Evolutionary conservation across 352 stramenopile species (phyloP).

Genomic region (Phytophthora kernoviae): DNA sequence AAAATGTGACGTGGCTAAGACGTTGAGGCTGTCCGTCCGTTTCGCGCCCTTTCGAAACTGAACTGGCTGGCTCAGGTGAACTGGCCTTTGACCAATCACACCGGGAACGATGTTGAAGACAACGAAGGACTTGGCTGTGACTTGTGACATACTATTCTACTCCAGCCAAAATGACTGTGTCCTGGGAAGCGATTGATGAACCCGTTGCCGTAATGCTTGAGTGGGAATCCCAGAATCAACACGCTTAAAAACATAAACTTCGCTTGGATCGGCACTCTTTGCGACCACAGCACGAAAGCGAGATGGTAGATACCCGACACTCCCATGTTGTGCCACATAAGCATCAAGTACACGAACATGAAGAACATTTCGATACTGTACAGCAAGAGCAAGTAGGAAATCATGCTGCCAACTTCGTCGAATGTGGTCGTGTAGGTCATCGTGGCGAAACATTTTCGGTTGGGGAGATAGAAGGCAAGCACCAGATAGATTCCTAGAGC

Average conservation of each 20-base stretch:
- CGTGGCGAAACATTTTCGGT: constrained; percentile 29
- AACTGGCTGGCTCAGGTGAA: background rate
- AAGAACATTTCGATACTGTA: constrained; percentile 20
- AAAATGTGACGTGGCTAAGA: background rate
- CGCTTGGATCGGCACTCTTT: constrained; percentile 25
- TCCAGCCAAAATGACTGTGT: no score
- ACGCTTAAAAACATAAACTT: constrained; percentile 25
- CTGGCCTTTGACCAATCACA: background rate
- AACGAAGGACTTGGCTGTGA: background rate
- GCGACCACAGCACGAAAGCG: constrained; percentile 35
- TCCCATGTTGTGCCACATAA: constrained; percentile 6
- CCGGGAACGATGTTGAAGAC: background rate
- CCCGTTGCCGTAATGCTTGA: constrained; percentile 33
- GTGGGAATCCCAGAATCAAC: constrained; percentile 32
- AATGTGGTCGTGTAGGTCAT: constrained; percentile 22
- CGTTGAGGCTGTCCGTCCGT: background rate
- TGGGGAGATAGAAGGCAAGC: constrained; percentile 27
- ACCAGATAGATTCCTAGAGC: constrained; percentile 23
- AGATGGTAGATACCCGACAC: constrained; percentile 25
- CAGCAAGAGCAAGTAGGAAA: constrained; percentile 16
- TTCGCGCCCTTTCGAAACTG: background rate
- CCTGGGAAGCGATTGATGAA: constrained; percentile 23
- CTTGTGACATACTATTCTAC: background rate
- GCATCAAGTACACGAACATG: constrained; percentile 20
- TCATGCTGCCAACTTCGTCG: constrained; percentile 6